Conservation (phyloP, 345 rosid genomes). For the Sonneratia alba region DNA sequence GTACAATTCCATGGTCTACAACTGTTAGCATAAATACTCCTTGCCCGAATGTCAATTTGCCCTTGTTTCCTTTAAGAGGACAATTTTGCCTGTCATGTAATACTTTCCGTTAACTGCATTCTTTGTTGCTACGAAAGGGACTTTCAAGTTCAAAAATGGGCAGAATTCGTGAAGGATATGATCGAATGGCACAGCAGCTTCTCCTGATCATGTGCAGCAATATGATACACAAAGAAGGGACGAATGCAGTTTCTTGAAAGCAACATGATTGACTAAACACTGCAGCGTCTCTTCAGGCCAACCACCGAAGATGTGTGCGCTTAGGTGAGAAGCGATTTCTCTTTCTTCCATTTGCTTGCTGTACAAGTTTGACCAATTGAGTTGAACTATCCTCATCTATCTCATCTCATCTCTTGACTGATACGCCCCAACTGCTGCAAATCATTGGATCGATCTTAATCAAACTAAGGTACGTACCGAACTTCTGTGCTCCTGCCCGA, state of each 20-base stretch:
- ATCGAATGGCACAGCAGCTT: not conserved
- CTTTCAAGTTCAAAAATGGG: not conserved
- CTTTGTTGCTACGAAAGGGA: no score
- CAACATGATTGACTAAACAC: not conserved
- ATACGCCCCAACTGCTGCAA: not conserved
- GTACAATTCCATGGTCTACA: not conserved
- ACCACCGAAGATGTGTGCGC: not conserved
- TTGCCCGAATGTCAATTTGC: not conserved
- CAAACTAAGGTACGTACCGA: not conserved
- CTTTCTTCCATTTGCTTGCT: not conserved
- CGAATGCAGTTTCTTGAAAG: slow-evolving; percentile 2
- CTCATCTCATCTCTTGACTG: not conserved
- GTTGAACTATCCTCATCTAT: slow-evolving; percentile 10
- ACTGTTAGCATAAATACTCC: not conserved
- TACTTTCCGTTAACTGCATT: no score
- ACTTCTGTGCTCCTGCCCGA: not conserved
- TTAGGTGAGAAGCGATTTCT: not conserved
- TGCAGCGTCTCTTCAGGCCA: slow-evolving; percentile 6
- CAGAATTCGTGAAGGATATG: not conserved
- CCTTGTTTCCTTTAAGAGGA: not conserved
- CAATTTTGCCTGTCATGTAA: no score
- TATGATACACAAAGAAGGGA: not conserved
- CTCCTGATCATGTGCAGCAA: not conserved
- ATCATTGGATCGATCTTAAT: not conserved
- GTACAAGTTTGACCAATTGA: slow-evolving; percentile 10